Percentiles rank a stretch among this genome's conserved stretches.
These are phyloP conservation scores for Sphagnum fallax DNA, from an alignment of 228 moss, liverwort and hornwort genomes.

Conservation along the genomic window DNA sequence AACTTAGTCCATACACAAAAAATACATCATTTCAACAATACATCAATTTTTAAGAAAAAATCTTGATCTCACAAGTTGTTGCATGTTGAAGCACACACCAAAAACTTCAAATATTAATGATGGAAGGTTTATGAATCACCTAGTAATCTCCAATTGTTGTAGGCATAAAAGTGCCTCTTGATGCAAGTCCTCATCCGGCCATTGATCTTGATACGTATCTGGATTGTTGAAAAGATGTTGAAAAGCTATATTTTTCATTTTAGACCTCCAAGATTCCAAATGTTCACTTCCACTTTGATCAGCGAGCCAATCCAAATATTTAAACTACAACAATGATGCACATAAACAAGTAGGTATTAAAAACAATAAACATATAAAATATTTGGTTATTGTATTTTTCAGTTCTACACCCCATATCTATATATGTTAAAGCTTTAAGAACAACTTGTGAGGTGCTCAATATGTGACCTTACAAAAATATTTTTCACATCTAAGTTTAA, in stretches of 20 bases:
- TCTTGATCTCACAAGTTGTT: too few relatives aligned
- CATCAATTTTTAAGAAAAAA: too few relatives aligned
- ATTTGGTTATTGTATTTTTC: not conserved
- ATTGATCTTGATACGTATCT: slow-evolving; percentile 59
- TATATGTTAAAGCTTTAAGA: not conserved
- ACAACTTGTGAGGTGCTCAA: too few relatives aligned
- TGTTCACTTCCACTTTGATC: slow-evolving; percentile 46
- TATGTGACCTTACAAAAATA: too few relatives aligned
- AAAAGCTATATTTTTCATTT: slow-evolving; percentile 9
- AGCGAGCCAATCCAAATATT: slow-evolving; percentile 60
- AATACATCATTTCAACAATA: too few relatives aligned
- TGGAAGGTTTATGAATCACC: not conserved
- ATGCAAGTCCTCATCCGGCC: slow-evolving; percentile 52
- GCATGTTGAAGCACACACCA: too few relatives aligned
- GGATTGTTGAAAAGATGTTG: slow-evolving; percentile 21
- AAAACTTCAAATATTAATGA: too few relatives aligned
- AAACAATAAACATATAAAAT: not conserved
- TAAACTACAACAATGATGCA: slow-evolving; percentile 34
- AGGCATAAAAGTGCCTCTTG: slow-evolving; percentile 28
- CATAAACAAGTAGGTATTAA: too few relatives aligned
- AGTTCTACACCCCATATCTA: not conserved
- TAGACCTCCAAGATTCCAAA: slow-evolving; percentile 56
- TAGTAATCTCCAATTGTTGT: slow-evolving; percentile 7
- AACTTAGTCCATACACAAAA: too few relatives aligned
- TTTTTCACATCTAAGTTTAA: too few relatives aligned